Conservation (phyloP, 345 rosid genomes). For the Excoecaria agallocha region DNA sequence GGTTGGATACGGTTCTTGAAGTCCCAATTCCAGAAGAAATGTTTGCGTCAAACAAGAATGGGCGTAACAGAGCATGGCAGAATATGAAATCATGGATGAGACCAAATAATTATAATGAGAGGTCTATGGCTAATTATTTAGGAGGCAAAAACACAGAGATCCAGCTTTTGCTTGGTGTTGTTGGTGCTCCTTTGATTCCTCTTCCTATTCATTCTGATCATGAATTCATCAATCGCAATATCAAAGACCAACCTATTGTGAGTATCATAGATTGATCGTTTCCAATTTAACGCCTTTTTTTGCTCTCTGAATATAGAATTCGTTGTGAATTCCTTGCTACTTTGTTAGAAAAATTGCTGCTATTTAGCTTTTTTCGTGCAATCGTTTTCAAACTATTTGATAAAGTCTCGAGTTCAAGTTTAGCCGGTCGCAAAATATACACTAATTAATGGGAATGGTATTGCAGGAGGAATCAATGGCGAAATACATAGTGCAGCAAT, state of each 20-base stretch:
- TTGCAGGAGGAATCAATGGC: conserved; percentile 84
- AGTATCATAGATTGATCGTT: conserved; percentile 3
- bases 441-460: too few relatives aligned
- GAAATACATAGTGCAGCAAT: conserved; percentile 86
- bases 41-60: conserved; percentile 40
- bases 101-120: conserved; percentile 19
- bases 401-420: too few relatives aligned
- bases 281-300: too few relatives aligned
- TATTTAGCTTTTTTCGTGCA: too few relatives aligned
- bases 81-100: conserved; percentile 82
- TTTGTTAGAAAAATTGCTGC: too few relatives aligned
- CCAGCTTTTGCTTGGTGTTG: conserved; percentile 90
- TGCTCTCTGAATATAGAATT: too few relatives aligned
- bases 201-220: conserved; percentile 48
- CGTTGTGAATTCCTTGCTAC: too few relatives aligned
- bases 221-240: conserved; percentile 32
- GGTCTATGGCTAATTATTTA: conserved; percentile 38
- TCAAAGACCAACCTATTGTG: conserved; percentile 71
- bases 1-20: conserved; percentile 93
- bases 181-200: conserved; percentile 93
- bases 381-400: too few relatives aligned
- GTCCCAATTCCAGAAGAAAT: conserved; percentile 95
- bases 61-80: conserved; percentile 53
- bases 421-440: too few relatives aligned
- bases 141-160: conserved; percentile 74